Evolutionary conservation across 1,139 yeast species (phyloP).

Genomic region (Spathaspora sp.): DNA sequence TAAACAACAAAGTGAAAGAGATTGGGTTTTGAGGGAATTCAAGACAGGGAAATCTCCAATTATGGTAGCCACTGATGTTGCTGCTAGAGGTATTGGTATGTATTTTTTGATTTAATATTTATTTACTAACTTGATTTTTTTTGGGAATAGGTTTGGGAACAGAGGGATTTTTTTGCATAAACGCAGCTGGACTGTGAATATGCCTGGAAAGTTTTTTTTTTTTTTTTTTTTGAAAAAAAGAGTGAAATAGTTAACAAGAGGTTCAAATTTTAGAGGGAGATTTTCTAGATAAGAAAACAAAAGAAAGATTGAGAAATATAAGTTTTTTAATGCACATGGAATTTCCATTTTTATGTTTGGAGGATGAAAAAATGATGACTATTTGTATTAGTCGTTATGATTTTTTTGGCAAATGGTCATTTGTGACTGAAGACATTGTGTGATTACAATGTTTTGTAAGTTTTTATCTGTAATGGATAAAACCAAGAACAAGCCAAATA

Average conservation of each 20-base stretch:
- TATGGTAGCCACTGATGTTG: conserved; percentile 99
- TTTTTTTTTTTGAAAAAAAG: background rate
- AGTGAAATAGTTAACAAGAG: background rate
- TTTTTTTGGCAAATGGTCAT: background rate
- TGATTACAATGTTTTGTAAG: background rate
- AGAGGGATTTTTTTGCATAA: background rate
- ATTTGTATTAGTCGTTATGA: background rate
- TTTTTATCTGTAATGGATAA: background rate
- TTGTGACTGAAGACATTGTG: background rate
- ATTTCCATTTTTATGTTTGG: background rate
- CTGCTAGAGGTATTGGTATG: conserved; percentile 99
- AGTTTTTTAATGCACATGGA: conserved; percentile 1
- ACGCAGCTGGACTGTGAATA: conserved; percentile 4
- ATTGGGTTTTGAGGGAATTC: conserved; percentile 95
- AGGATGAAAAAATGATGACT: background rate
- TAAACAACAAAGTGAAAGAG: conserved; percentile 96
- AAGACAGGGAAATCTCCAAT: conserved; percentile 89
- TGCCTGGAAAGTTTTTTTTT: conserved; percentile 1
- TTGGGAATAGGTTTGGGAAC: conserved; percentile 2
- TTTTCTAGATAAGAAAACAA: background rate
- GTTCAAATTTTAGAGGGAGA: too few species aligned
- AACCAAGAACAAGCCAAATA: background rate
- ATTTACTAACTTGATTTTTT: conserved; percentile 19
- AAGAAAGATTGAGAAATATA: conserved; percentile 1
- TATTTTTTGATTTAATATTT: conserved; percentile 28